phyloP scores from a whole-genome alignment of 1,284 basidiomycete genomes.

The Chalciporus sp. region DNA sequence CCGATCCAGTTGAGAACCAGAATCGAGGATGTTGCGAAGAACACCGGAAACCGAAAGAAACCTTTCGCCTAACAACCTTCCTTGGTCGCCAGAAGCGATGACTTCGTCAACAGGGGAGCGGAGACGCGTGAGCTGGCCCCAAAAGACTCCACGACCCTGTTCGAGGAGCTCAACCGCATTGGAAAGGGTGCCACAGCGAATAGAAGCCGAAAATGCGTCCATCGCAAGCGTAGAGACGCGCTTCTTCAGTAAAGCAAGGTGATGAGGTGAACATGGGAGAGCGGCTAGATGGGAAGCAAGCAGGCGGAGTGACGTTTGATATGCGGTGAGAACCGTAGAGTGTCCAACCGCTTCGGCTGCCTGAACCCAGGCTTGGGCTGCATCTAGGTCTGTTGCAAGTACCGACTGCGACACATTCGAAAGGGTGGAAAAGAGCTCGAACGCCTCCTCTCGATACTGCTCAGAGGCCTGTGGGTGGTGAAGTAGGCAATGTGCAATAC shows the following conservation, averaged over 20 bases:
- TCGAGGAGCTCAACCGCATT: neutral
- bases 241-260: neutral
- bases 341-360: neutral
- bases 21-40: neutral
- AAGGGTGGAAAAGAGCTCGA: neutral
- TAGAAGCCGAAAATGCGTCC: neutral
- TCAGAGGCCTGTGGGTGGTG: neutral
- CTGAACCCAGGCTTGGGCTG: neutral
- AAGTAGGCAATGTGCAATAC: neutral
- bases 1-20: neutral
- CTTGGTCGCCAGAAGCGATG: neutral
- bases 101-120: neutral
- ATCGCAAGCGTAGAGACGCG: neutral
- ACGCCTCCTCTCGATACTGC: neutral
- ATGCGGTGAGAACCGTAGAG: neutral
- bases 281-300: neutral
- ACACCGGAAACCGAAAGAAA: neutral
- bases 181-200: neutral
- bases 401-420: neutral
- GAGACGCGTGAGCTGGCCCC: neutral
- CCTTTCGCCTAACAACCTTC: neutral
- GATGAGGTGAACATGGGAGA: neutral
- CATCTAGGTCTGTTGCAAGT: neutral
- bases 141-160: neutral
- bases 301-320: neutral